Evolutionary conservation across 345 rosid genomes (phyloP).

Genomic region (Litchi chinensis): DNA sequence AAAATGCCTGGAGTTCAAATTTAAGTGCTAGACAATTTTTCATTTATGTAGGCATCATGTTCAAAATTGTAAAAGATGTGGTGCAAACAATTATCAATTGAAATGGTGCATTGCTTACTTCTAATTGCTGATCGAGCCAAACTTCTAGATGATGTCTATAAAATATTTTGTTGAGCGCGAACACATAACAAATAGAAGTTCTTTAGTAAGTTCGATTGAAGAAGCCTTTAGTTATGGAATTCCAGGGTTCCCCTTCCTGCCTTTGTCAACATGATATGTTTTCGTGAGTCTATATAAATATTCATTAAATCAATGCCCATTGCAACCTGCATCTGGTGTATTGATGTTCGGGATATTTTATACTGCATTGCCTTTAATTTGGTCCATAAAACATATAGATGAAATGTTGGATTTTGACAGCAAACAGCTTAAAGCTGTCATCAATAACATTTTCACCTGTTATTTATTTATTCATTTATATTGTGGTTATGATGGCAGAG

Average conservation of each 20-base stretch:
- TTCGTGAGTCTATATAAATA: background rate
- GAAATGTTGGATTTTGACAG: slow-evolving; percentile 7
- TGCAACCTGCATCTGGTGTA: background rate
- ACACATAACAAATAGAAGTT: background rate
- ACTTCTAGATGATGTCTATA: background rate
- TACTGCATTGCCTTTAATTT: background rate
- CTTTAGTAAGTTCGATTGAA: background rate
- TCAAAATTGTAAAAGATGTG: slow-evolving; percentile 4
- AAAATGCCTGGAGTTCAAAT: background rate
- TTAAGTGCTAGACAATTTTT: background rate
- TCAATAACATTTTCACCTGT: background rate
- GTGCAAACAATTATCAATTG: background rate
- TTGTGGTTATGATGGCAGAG: background rate
- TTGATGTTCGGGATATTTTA: background rate
- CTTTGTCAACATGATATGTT: background rate
- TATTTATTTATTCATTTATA: background rate
- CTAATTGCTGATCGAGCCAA: background rate
- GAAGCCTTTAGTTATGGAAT: background rate
- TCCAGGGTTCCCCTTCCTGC: background rate
- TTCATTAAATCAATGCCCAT: background rate
- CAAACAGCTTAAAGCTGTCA: background rate
- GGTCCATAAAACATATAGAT: background rate
- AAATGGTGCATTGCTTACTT: background rate
- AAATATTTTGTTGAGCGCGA: background rate
- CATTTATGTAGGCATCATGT: background rate